Evolutionary conservation across 306 rosid species (phyloP), one percentile per base, ranked within the genome.

Genomic region (Vachellia pachyceras): DNA sequence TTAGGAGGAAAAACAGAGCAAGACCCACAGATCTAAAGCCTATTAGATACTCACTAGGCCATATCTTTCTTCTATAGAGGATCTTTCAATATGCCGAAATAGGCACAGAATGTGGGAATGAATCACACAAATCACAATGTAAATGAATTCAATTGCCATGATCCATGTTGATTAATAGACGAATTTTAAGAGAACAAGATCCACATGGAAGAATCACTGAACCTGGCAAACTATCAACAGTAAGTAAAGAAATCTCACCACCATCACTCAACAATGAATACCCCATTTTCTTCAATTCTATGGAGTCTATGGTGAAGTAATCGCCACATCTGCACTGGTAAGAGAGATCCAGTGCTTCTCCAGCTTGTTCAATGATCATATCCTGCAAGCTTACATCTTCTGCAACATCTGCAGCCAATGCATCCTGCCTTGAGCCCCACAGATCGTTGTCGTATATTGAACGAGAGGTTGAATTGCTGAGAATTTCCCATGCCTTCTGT

Each of bases 401-500:
- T 25, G 96, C 90, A 82, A 84, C 91, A 35, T 95, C 98, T 18
- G 92, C 90, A 75, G 85, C 88, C 61, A 83, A 57, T 11, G 73
- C 75, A 74, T 95, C 93, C 50, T 73, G 90, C 82, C 95, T 91
- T 4, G 88, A 80, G 44, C 88, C 80, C 57, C 46, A 83, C 44
- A 95, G 89, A 76, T 88, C 86, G 0, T 73, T 77, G 75, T 95
- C 97, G 73, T 93, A 95, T 22, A 81, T 80, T 17, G 82, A 84
- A 0, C 97, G 92, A 7, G 90, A 89, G 39, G 60, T 87, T 0
- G 89, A 77, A 83, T 91, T 55, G 63, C 94, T 52, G 22, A 95
- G 94, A 77, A 89, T 69, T 86, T 93, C 98, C 99, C 99, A 95
- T 70, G 98, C 98, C 90, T 91, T 91, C 45, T 93, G 98, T 25